Evolutionary conservation across 2,329 filamentous ascomycete species (phyloP), one percentile per base, ranked within the genome.

Genomic region (Periconia macrospinosa): DNA sequence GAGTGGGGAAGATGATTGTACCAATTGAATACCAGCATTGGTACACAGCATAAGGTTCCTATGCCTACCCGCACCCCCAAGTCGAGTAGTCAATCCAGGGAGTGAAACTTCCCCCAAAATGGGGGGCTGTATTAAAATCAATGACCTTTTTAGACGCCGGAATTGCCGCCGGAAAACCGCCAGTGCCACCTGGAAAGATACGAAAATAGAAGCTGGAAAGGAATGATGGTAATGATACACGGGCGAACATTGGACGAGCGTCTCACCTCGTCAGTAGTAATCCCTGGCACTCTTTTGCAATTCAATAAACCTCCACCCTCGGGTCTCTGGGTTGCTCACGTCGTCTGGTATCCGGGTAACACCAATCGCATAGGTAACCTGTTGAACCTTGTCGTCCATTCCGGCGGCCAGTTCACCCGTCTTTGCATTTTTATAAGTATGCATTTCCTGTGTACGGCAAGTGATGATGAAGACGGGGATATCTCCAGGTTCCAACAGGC

Each of bases 371-470:
- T 99, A 99, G 2, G 94, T 97, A 62, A 99, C 94, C 63, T 96
- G 87, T 77, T 99, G 94, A 20, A 99, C 94, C 78, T 92, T 95
- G 77, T 99, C 94, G 76, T 99, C 94, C 92, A 97, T 97, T 42
- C 94, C 94, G 13, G 93, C 93, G 2, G 93, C 92, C 45, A 99
- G 84, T 75, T 97, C 83, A 59, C 88, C 88, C 1, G 88, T 88
- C 82, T 99, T 97, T 54, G 88, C 86, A 61, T 97, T 96, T 58
- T 90, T 86, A 79, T 97, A 99, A 15, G 97, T 92, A 71, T 99
- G 94, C 11, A 99, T 92, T 76, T 99, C 94, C 74, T 99, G 94
- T 11, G 94, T 97, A 60, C 94, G 84, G 79, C 92, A 96, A 57
- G 92, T 97, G 62, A 99, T 89, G 71, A 99, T 96, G 72, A 99